Percentiles rank a stretch among this genome's conserved stretches.
Evolutionary conservation across 2,329 filamentous ascomycete genomes (phyloP).

Genomic region (Beauveria sp.): DNA sequence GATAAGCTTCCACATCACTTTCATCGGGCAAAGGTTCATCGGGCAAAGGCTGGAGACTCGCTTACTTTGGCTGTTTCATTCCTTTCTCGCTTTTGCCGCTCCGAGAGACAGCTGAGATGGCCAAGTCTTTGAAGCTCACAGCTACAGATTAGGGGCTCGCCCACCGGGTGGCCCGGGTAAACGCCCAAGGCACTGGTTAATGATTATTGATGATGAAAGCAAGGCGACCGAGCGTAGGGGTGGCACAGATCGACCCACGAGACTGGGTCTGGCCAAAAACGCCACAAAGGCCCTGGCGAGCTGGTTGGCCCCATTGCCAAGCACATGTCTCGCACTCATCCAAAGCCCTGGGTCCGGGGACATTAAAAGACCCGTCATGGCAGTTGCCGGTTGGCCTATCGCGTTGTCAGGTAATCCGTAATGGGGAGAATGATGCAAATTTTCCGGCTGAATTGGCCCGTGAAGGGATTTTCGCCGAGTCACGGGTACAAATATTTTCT

Average conservation of each 20-base stretch:
- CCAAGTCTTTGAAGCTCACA: neutral
- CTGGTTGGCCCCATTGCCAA: neutral
- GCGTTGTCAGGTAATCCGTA: too few relatives aligned
- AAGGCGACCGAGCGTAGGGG: neutral
- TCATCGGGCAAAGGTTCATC: too few relatives aligned
- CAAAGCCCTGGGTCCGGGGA: conserved; percentile 1
- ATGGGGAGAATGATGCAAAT: neutral
- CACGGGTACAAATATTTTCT: too few relatives aligned
- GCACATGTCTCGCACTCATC: neutral
- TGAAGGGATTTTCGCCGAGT: too few relatives aligned
- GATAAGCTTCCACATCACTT: too few relatives aligned
- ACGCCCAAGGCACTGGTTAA: neutral
- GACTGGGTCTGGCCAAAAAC: neutral
- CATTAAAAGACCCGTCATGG: neutral
- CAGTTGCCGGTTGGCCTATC: neutral
- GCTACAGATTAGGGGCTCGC: neutral
- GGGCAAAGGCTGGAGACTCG: too few relatives aligned
- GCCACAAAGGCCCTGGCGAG: neutral
- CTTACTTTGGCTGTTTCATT: too few relatives aligned
- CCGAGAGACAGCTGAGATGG: too few relatives aligned
- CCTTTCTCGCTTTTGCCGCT: too few relatives aligned
- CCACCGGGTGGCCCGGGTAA: neutral
- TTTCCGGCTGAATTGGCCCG: neutral
- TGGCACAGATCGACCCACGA: neutral
- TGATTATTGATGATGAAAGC: neutral